Evolutionary conservation across 257 asterid genomes (phyloP).

Genomic region (Primulina huaijiensis): DNA sequence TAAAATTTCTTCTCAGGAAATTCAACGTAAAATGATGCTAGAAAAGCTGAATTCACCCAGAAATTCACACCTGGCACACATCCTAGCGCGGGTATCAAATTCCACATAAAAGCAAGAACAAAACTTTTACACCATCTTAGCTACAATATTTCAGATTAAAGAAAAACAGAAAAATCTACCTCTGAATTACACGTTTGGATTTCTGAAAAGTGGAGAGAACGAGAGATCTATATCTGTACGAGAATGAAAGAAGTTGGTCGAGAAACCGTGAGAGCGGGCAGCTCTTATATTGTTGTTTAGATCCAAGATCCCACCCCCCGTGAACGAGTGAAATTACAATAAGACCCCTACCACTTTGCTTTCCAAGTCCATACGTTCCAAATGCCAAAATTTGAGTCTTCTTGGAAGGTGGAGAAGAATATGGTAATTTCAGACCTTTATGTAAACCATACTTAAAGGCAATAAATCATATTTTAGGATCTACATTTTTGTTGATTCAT

Average conservation of each 20-base stretch:
- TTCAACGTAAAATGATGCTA: no score
- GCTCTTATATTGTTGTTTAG: conserved; percentile 26
- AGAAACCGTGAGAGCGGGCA: conserved; percentile 30
- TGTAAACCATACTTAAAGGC: neutral
- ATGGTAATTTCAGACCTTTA: no score
- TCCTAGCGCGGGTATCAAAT: neutral
- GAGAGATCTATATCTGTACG: neutral
- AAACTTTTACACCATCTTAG: neutral
- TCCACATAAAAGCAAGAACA: neutral
- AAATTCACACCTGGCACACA: neutral
- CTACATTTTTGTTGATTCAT: no score
- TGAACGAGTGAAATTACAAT: neutral
- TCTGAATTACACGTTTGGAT: neutral
- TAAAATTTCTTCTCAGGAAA: neutral
- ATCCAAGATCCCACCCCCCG: conserved; percentile 28
- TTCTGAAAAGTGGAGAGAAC: conserved; percentile 3
- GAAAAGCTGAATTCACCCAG: neutral
- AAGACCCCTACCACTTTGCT: no score
- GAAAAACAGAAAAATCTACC: neutral
- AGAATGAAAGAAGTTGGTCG: conserved; percentile 18
- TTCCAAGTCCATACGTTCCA: neutral
- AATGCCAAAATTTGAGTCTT: neutral
- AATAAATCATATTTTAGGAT: no score
- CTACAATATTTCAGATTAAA: neutral
- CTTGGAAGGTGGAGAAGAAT: neutral